phyloP scores from a whole-genome alignment of 148 eudicot genomes.

The Chenopodium quinoa region DNA sequence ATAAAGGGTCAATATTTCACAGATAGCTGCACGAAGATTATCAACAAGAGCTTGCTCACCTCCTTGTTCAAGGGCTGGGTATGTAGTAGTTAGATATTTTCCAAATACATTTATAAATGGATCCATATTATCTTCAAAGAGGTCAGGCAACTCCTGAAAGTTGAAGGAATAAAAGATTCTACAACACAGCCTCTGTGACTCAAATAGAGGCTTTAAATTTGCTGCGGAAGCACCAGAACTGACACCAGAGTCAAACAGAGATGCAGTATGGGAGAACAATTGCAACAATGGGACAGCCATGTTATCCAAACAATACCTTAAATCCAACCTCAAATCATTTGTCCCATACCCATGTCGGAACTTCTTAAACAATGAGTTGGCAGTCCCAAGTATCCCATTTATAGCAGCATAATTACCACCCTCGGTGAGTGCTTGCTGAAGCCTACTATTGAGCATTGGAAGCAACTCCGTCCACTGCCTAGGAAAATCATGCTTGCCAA shows the following conservation, averaged over 20 bases:
- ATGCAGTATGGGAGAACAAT: constrained; percentile 57
- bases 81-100: constrained; percentile 62
- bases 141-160: constrained; percentile 86
- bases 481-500: constrained; percentile 95
- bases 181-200: constrained; percentile 88
- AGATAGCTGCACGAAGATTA: constrained; percentile 76
- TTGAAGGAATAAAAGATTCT: constrained; percentile 86
- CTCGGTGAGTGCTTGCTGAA: constrained; percentile 53
- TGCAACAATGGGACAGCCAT: constrained; percentile 66
- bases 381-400: constrained; percentile 77
- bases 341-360: constrained; percentile 70
- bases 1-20: constrained; percentile 87
- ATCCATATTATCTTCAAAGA: constrained; percentile 91
- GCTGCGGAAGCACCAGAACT: constrained; percentile 40
- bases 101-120: constrained; percentile 79
- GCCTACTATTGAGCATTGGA: constrained; percentile 61
- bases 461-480: constrained; percentile 63
- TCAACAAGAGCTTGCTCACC: constrained; percentile 75
- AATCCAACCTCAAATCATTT: constrained; percentile 60
- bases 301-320: constrained; percentile 85
- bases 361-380: constrained; percentile 82
- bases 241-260: constrained; percentile 49
- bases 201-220: constrained; percentile 53
- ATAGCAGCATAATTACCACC: constrained; percentile 64
- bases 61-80: constrained; percentile 65